Evolutionary conservation across 2,329 filamentous ascomycete genomes (phyloP), one percentile per base, ranked within the genome.

Genomic region (Davidsoniella eucalypti): DNA sequence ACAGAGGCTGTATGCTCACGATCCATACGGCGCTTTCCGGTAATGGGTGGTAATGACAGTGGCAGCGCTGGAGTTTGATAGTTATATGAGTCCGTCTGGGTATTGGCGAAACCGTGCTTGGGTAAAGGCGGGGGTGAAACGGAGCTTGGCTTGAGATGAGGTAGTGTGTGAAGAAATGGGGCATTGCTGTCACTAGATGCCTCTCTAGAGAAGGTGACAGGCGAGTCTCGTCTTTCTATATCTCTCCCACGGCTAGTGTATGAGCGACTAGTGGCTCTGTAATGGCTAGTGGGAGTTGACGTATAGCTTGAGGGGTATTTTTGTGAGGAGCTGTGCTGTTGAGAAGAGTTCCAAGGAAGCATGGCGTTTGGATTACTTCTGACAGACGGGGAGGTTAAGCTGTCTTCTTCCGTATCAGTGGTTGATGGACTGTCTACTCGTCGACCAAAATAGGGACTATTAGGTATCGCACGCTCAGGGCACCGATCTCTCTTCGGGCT

Each of bases 371-470:
- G 21, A 2, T 37, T 18, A 36, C 49, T 46, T 25, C 29, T 23
- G 16, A 18, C 25, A 36, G 41, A 17, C 10, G 44, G 45, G 29
- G 45, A 52, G 12, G 47, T 26, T 4, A 50, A 59, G n/a, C 58
- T 55, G 5, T 69, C 66, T 10, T 61, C 58, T 39, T 71, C 69
- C 0, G 64, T 65, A 40, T 68, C 67, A 1, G 64, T 64, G 18
- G 59, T 61, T 49, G 69, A 69, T 2, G 67, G 63, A 50, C 62
- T 67, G 25, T 53, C 49, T n/a, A 21, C 23, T 12, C 36, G 17
- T 14, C 43, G 26, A 10, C 25, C 29, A 8, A 41, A 47, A 39
- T 46, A 49, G 10, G 47, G 42, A 18, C 51, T 51, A 8, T 51
- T 38, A 12, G 44, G 49, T 14, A 38, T 41, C n/a, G 33, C 39